A percentile compares a stretch with the other conserved stretches of the same genome.
Conservation (phyloP, 495 filamentous ascomycete genomes). For the Niebla homalea region DNA sequence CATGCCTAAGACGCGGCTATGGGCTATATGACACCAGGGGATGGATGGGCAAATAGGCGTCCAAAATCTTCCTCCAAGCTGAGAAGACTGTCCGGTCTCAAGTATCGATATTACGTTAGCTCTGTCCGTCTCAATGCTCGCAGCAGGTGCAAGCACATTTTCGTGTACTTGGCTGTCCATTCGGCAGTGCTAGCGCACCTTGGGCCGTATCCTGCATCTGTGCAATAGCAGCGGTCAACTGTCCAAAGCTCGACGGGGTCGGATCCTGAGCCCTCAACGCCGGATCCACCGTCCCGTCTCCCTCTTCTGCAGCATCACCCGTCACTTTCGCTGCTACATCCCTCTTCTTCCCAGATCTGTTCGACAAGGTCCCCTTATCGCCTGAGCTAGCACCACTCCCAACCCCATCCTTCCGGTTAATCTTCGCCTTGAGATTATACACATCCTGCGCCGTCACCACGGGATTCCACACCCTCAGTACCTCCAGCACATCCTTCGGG, state of each 20-base stretch:
- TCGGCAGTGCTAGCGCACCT: neutral
- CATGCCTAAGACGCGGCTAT: no score
- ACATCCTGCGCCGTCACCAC: conserved; percentile 17
- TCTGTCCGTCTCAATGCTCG: conserved; percentile 4
- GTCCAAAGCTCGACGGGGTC: neutral
- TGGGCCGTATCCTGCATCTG: conserved; percentile 3
- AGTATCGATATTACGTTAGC: no score
- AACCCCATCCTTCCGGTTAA: conserved; percentile 6
- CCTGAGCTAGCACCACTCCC: no score
- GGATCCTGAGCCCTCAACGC: conserved; percentile 3
- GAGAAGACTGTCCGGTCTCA: no score
- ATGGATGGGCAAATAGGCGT: no score
- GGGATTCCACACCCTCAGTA: conserved; percentile 9
- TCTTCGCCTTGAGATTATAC: conserved; percentile 18
- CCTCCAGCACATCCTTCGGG: conserved; percentile 16
- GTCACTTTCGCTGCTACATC: neutral
- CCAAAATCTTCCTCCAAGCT: no score
- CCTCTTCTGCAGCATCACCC: neutral
- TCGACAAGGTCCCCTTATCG: no score
- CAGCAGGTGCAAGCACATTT: conserved; percentile 1
- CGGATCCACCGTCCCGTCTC: neutral
- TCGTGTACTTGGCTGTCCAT: neutral
- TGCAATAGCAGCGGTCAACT: conserved; percentile 4
- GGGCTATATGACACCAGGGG: no score
- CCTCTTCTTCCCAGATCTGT: neutral